A percentile compares a stretch with the other conserved stretches of the same genome.
phyloP scores from a whole-genome alignment of 345 rosid genomes.

The Garcia nutans region DNA sequence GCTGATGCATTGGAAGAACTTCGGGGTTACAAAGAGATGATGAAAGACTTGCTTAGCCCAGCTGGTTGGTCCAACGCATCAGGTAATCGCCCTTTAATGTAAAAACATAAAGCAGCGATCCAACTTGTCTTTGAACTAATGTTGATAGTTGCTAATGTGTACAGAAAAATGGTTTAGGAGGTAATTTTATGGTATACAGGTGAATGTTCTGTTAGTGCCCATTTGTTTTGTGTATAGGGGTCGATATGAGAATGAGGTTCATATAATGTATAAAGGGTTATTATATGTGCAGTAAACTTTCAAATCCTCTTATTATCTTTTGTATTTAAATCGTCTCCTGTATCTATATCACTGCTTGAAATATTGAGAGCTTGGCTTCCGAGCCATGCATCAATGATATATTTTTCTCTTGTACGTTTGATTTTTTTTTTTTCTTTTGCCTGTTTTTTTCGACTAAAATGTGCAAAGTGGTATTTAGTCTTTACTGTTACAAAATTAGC shows the following conservation, averaged over 20 bases:
- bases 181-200: constrained; percentile 14
- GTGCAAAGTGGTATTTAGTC: too few relatives aligned
- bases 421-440: neutral
- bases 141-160: constrained; percentile 28
- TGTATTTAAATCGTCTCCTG: neutral
- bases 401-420: neutral
- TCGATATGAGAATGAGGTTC: constrained; percentile 4
- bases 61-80: constrained; percentile 32
- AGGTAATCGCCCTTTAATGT: constrained; percentile 12
- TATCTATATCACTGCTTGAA: neutral
- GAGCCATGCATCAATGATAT: neutral
- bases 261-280: neutral
- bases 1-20: constrained; percentile 92
- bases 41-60: constrained; percentile 55
- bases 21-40: constrained; percentile 57
- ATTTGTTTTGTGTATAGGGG: constrained; percentile 13
- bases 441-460: neutral
- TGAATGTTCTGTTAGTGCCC: constrained; percentile 13
- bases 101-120: constrained; percentile 22
- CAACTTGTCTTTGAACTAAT: constrained; percentile 13
- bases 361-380: constrained; percentile 13
- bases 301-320: neutral
- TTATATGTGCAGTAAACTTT: neutral
- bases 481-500: too few relatives aligned
- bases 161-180: constrained; percentile 26